Evolutionary conservation across 805 yeast genomes (phyloP).

Genomic region (Ogataea zsoltii): DNA sequence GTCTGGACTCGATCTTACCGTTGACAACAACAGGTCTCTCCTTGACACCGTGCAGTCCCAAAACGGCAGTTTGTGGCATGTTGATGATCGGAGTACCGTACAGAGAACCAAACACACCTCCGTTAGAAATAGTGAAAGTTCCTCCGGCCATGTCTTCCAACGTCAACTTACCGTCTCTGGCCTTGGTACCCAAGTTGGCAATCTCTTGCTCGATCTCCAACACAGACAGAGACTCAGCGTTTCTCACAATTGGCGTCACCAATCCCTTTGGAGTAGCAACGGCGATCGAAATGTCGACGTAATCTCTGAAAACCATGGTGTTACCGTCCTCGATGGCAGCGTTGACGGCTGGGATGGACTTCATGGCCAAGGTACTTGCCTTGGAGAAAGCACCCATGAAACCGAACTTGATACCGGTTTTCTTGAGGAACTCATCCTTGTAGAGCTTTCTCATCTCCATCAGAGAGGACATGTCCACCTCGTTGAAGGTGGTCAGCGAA

Average conservation of each 20-base stretch:
- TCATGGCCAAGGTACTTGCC: slow-evolving; percentile 90
- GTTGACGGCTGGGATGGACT: slow-evolving; percentile 92
- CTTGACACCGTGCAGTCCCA: slow-evolving; percentile 96
- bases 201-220: slow-evolving; percentile 91
- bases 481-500: slow-evolving; percentile 95
- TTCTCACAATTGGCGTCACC: slow-evolving; percentile 97
- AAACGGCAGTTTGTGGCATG: slow-evolving; percentile 96
- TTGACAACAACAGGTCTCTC: slow-evolving; percentile 96
- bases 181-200: slow-evolving; percentile 77
- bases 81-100: slow-evolving; percentile 98
- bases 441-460: slow-evolving; percentile 94
- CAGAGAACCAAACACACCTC: slow-evolving; percentile 97
- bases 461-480: slow-evolving; percentile 91
- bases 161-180: slow-evolving; percentile 95
- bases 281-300: slow-evolving; percentile 92
- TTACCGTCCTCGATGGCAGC: slow-evolving; percentile 91
- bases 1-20: slow-evolving; percentile 95
- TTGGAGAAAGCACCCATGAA: slow-evolving; percentile 98
- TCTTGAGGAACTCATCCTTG: slow-evolving; percentile 94
- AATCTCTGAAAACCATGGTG: slow-evolving; percentile 94
- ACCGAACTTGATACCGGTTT: slow-evolving; percentile 92
- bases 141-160: slow-evolving; percentile 99
- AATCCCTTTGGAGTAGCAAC: slow-evolving; percentile 99
- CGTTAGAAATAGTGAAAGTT: slow-evolving; percentile 97
- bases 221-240: slow-evolving; percentile 87